Base-by-base conservation (phyloP, 495 filamentous ascomycete genomes). In the Lophiostoma macrostomum region DNA sequence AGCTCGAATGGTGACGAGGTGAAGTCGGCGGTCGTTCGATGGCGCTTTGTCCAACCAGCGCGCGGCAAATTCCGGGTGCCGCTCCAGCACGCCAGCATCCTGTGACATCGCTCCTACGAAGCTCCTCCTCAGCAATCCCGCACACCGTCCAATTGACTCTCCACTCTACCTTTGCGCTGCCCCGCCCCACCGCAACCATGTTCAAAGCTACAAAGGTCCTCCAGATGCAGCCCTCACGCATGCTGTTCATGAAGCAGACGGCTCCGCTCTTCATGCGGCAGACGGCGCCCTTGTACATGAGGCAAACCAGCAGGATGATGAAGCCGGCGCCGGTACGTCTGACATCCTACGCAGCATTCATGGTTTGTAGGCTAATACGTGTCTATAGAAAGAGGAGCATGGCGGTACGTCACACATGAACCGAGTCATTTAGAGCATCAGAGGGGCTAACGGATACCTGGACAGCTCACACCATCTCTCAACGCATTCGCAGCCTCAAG, bases 381-480 rank as follows among this genome's bases (percentile, higher is more conserved):
- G 12, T 4, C 10, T 18, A 13, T 25, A 74, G 72, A 73, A 73
- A 58, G 68, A 74, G 50, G 71, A 73, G 42, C 72, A 74, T 23
- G 62, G 64, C 40, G 72, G 71, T 74, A 60, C 36, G 60, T 50
- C n/a, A 19, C 3, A 32, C 34, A 19, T 20, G 14, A 58, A 75
- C 65, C 45, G 47, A 23, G 57, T 58, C 35, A 22, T 20, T 8
- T 30, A 5, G 38, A 29, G 12, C 13, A n/a, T n/a, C 24, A 20
- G 23, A 23, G 43, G n/a, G 14, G 37, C 50, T 50, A 38, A 61
- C 35, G 51, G 20, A 25, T 19, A 19, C 4, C n/a, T 44, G 20
- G 59, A 28, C 63, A 98, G 93, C 88, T 68, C 93, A 97, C 76
- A 97, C 93, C 52, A 85, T 99, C 74, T 96, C 93, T 38, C 93